Evolutionary conservation across 164 flowering plant genomes (phyloP).

Genomic region (Vitis vinifera): ASM3070453v1 NC_081813.1:20870501-20871000

Average conservation of each 20-base stretch:
- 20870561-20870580: slow-evolving; percentile 74
- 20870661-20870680: background rate
- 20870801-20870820: no score
- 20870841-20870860: no score
- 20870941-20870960: no score
- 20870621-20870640: slow-evolving; percentile 5
- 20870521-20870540: slow-evolving; percentile 81
- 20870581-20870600: slow-evolving; percentile 55
- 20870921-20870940: no score
- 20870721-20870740: background rate
- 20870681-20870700: background rate
- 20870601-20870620: slow-evolving; percentile 71
- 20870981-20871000: background rate
- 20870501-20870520: slow-evolving; percentile 45
- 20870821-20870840: no score
- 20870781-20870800: no score
- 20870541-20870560: slow-evolving; percentile 82
- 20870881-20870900: no score
- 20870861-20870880: no score
- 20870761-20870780: no score
- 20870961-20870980: background rate
- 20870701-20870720: background rate
- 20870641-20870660: background rate
- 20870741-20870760: background rate
- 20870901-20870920: no score